A percentile compares a stretch with the other conserved stretches of the same genome.
These are phyloP conservation scores for Schizothecium vesticola DNA, from an alignment of 495 filamentous ascomycete genomes.

Conservation along the genomic window DNA sequence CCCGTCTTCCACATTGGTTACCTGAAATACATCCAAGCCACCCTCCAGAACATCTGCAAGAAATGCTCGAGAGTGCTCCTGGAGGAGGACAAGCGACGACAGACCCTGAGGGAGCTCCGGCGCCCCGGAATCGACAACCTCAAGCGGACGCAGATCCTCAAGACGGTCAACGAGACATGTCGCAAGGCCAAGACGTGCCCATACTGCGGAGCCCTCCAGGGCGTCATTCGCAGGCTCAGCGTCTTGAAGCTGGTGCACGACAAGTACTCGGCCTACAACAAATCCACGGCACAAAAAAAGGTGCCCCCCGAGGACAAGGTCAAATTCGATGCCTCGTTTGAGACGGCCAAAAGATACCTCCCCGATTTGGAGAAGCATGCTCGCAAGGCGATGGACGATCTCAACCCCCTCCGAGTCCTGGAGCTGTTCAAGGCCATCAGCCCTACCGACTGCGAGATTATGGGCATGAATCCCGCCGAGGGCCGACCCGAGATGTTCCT, in stretches of 20 bases:
- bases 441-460: constrained; percentile 80
- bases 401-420: constrained; percentile 83
- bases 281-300: constrained; percentile 80
- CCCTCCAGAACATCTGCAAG: constrained; percentile 93
- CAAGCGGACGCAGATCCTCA: constrained; percentile 68
- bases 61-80: constrained; percentile 73
- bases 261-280: constrained; percentile 80
- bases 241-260: constrained; percentile 91
- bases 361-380: constrained; percentile 84
- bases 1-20: constrained; percentile 95
- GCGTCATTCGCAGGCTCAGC: constrained; percentile 79
- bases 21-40: constrained; percentile 80
- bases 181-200: constrained; percentile 74
- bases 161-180: constrained; percentile 82
- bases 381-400: constrained; percentile 85
- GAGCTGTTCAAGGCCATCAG: constrained; percentile 86
- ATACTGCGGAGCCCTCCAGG: constrained; percentile 73
- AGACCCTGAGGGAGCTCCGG: constrained; percentile 70
- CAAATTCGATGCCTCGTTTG: constrained; percentile 77
- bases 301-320: constrained; percentile 69
- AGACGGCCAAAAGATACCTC: constrained; percentile 64
- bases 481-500: constrained; percentile 95
- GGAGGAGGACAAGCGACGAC: constrained; percentile 64
- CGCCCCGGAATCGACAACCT: constrained; percentile 82
- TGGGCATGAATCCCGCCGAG: constrained; percentile 80